Percentiles rank a stretch among this genome's conserved stretches.
Evolutionary conservation across 495 filamentous ascomycete genomes (phyloP).

Genomic region (Talaromyces stipitatus): DNA sequence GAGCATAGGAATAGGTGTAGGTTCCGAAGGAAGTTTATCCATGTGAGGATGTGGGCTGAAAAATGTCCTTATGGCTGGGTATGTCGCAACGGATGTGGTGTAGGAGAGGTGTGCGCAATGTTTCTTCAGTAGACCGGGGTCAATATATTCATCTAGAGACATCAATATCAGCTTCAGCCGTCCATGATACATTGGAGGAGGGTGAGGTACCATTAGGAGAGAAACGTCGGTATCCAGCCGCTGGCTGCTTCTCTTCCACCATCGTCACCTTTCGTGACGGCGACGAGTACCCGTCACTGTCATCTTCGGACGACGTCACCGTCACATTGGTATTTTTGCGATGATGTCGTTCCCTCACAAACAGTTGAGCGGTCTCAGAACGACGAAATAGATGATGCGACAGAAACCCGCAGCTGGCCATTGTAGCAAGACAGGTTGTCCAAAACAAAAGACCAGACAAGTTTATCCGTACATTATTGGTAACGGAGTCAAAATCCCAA

Average conservation of each 20-base stretch:
- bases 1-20: constrained; percentile 69
- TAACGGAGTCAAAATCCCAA: neutral
- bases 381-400: constrained; percentile 24
- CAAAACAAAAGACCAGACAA: constrained; percentile 20
- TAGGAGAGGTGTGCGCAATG: constrained; percentile 66
- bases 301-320: constrained; percentile 37
- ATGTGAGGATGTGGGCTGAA: constrained; percentile 73
- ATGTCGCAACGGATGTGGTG: constrained; percentile 60
- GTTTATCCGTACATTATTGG: constrained; percentile 2
- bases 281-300: constrained; percentile 23
- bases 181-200: neutral
- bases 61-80: constrained; percentile 75
- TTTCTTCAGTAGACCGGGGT: constrained; percentile 71
- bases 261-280: neutral
- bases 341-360: constrained; percentile 15
- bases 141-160: constrained; percentile 30
- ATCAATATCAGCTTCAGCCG: neutral
- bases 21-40: constrained; percentile 63
- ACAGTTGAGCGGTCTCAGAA: constrained; percentile 9
- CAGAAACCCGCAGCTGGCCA: constrained; percentile 37
- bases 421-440: constrained; percentile 27
- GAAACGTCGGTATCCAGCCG: constrained; percentile 4
- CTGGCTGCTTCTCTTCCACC: neutral
- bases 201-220: neutral
- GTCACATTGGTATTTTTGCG: constrained; percentile 25